Base-by-base conservation (phyloP, 2,329 filamentous ascomycete genomes). In the Monosporascus sp. region DNA sequence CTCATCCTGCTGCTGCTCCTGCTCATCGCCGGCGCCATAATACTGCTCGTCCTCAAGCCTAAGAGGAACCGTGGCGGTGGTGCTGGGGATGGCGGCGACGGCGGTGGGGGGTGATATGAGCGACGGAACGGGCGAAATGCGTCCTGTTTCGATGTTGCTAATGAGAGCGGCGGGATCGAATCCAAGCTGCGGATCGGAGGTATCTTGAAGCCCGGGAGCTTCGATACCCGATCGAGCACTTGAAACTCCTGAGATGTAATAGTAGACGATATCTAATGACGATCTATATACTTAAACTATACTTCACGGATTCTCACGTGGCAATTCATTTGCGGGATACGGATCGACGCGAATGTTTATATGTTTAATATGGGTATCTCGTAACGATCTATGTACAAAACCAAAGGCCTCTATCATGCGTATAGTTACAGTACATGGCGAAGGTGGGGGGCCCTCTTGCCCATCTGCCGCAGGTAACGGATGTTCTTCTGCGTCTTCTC, bases 1-100 rank as follows among this genome's bases (percentile, higher is more conserved):
- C 85, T 96, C 47, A 94, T 99, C 52, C 77, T 99, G 41, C 75
- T 99, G n/a, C 77, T 99, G 20, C 72, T 96, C 6, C 74, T 99
- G 25, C 72, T 97, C 22, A 86, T 99, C 50, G 84, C 86, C 20
- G 94, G 90, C 34, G 81, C 96, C 74, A 88, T 99, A 64, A 96
- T 96, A 61, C 68, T 96, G 41, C 71, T 96, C 2, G 70, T 90
- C 39, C 77, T 96, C 57, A 96, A 96, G 71, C 89, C 89, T 1
- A 91, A 87, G 68, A 76, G 72, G 55, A 63, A 61, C 25, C 39
- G 60, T 1, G 54, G 58, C 2, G 56, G 54, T 6, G 52, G 58
- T 1, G 50, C 52, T 1, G 47, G 39, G 5, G 55, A 48, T 7
- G 54, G 52, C 2, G 52, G 54, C 15, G 47, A 15, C 49, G n/a